Evolutionary conservation across 495 filamentous ascomycete species (phyloP).

Genomic region (Ramalina peruviana): DNA sequence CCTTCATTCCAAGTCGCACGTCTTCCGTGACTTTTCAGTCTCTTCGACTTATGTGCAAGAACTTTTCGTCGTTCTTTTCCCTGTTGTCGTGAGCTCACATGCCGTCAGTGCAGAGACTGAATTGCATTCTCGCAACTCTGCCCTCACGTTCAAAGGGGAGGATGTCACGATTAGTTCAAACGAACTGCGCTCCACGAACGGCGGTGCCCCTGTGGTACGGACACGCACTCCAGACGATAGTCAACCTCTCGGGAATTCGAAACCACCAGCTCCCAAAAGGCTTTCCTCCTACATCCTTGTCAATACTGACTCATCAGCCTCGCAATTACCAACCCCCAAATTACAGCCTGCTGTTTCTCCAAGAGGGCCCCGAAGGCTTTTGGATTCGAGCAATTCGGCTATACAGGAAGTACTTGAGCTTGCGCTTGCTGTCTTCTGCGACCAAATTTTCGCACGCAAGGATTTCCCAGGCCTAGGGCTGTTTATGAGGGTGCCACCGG

Average conservation of each 20-base stretch:
- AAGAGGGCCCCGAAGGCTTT: constrained; percentile 25
- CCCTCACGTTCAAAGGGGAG: constrained; percentile 70
- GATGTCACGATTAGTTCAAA: constrained; percentile 70
- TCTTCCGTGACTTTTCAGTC: constrained; percentile 68
- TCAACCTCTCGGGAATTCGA: constrained; percentile 27
- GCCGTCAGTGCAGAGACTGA: constrained; percentile 69
- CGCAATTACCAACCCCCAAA: constrained; percentile 41
- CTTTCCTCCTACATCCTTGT: constrained; percentile 85
- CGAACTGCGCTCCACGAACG: constrained; percentile 34
- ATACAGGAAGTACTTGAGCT: constrained; percentile 64
- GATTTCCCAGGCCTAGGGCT: constrained; percentile 84
- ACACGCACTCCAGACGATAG: constrained; percentile 48
- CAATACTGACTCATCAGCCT: constrained; percentile 47
- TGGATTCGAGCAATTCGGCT: constrained; percentile 49
- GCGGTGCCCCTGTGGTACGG: constrained; percentile 49
- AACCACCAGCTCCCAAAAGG: constrained; percentile 47
- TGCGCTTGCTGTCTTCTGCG: constrained; percentile 61
- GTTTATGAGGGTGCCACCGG: constrained; percentile 78
- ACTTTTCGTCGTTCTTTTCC: constrained; percentile 66
- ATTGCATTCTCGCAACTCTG: constrained; percentile 60
- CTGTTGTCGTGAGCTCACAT: constrained; percentile 73
- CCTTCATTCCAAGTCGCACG: constrained; percentile 54
- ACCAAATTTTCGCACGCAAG: constrained; percentile 68
- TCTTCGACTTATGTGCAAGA: constrained; percentile 66
- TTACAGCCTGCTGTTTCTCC: constrained; percentile 49